A percentile compares a stretch with the other conserved stretches of the same genome.
phyloP scores from a whole-genome alignment of 495 filamentous ascomycete genomes.

The Xylaria scruposa region DNA sequence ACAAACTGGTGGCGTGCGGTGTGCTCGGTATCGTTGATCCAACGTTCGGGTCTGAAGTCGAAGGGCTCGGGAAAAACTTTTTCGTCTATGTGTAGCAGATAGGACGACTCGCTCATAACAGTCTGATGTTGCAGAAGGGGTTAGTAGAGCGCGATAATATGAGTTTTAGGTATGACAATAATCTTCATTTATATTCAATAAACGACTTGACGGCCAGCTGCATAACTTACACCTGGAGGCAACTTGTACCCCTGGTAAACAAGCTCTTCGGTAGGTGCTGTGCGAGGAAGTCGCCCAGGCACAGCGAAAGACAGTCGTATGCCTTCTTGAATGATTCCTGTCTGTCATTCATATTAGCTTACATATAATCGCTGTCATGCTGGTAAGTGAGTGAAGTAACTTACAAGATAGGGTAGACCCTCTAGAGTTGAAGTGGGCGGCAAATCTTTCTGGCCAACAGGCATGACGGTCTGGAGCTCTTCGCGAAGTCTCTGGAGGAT shows the following conservation, averaged over 20 bases:
- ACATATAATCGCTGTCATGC: conserved; percentile 16
- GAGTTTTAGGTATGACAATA: not conserved
- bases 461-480: conserved; percentile 43
- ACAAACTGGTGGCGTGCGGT: conserved; percentile 13
- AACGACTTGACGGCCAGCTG: not conserved
- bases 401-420: not conserved
- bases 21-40: not conserved
- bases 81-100: conserved; percentile 6
- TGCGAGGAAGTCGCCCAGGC: conserved; percentile 46
- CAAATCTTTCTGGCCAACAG: not conserved
- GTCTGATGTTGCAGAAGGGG: not conserved
- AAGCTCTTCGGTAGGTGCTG: conserved; percentile 48
- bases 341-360: conserved; percentile 3
- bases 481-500: conserved; percentile 39
- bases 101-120: not conserved
- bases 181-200: not conserved
- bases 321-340: conserved; percentile 50
- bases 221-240: not conserved
- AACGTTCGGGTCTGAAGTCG: not conserved
- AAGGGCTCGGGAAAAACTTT: not conserved
- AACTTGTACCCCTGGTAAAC: conserved; percentile 34
- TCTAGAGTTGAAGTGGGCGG: conserved; percentile 8
- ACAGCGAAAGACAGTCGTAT: conserved; percentile 50
- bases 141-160: not conserved
- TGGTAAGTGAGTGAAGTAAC: not conserved